Base-by-base conservation (phyloP, 768 basidiomycete species). In the Boletus rubroflammeus region DNA sequence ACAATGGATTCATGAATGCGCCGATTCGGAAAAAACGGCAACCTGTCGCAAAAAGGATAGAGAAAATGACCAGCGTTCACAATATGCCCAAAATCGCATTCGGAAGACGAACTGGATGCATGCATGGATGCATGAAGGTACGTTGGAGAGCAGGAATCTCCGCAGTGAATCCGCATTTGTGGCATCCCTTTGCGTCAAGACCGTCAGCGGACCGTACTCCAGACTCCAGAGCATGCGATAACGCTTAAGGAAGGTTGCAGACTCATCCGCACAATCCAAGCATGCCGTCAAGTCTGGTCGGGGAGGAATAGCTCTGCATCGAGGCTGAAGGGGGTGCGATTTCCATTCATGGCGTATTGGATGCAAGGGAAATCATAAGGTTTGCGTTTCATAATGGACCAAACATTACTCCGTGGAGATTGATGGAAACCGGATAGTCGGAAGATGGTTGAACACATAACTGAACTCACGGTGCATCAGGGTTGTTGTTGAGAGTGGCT, bases 221-320 rank as follows among this genome's bases (percentile, higher is more conserved):
- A 45, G n/a, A n/a, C n/a, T n/a, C n/a, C n/a, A n/a, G n/a, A n/a
- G 15, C 29, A 17, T 17, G 19, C n/a, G n/a, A n/a, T n/a, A 8
- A 29, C 38, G 21, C 42, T 7, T 3, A 23, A 29, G 47, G 17
- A 29, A 23, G 17, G 26, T 28, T 29, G 14, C n/a, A 7, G 13
- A 26, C 44, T n/a, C 21, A 6, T 29, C 57, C 57, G 57, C 57
- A 59, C 13, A 54, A 59, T 28, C 57, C 17, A 25, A 59, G 35
- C 45, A 41, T 56, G 58, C 35, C 52, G 43, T 46, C 5, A 50
- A n/a, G n/a, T 48, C 26, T 17, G 14, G 4, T 15, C 5, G n/a
- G 3, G 38, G n/a, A 29, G n/a, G 23, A n/a, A 44, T 11, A 47
- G 5, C 11, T 26, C 21, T 32, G 9, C 11, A 53, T 38, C 8